Percentiles rank a stretch among this genome's conserved stretches.
Conservation (phyloP, 345 rosid species). For the Salix suchowensis region DNA sequence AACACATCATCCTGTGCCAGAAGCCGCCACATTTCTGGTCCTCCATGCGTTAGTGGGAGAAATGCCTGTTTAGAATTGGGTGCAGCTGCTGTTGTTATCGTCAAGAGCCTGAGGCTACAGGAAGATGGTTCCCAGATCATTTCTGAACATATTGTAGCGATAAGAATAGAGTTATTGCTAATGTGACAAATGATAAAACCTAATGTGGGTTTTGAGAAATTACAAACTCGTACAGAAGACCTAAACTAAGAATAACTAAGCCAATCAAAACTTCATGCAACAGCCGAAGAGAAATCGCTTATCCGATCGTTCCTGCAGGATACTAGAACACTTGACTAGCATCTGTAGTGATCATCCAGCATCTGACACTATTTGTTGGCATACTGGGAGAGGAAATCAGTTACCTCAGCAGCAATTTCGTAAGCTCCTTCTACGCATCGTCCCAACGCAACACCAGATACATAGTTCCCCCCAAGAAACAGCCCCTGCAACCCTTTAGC, state of each 20-base stretch:
- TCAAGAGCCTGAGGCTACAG: neutral
- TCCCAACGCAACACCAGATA: slow-evolving; percentile 84
- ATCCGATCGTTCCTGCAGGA: neutral
- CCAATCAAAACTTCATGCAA: slow-evolving; percentile 9
- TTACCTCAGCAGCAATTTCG: slow-evolving; percentile 67
- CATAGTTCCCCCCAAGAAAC: slow-evolving; percentile 78
- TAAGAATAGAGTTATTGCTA: neutral
- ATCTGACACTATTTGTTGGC: slow-evolving; percentile 38
- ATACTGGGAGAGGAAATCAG: slow-evolving; percentile 52
- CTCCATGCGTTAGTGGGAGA: neutral
- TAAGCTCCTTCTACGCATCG: slow-evolving; percentile 83
- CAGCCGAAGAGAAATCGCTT: neutral
- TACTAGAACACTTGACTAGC: neutral
- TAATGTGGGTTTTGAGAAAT: neutral
- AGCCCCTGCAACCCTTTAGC: slow-evolving; percentile 58
- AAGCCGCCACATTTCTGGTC: neutral
- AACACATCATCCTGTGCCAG: neutral
- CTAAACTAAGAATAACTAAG: slow-evolving; percentile 1
- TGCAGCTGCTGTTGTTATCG: neutral
- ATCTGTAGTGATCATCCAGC: neutral
- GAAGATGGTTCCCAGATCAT: neutral
- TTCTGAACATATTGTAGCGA: slow-evolving; percentile 7
- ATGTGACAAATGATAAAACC: neutral
- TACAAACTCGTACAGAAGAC: neutral
- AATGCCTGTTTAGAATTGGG: neutral